Evolutionary conservation across 495 filamentous ascomycete genomes (phyloP).

Genomic region (Penicillium cosmopolitanum): DNA sequence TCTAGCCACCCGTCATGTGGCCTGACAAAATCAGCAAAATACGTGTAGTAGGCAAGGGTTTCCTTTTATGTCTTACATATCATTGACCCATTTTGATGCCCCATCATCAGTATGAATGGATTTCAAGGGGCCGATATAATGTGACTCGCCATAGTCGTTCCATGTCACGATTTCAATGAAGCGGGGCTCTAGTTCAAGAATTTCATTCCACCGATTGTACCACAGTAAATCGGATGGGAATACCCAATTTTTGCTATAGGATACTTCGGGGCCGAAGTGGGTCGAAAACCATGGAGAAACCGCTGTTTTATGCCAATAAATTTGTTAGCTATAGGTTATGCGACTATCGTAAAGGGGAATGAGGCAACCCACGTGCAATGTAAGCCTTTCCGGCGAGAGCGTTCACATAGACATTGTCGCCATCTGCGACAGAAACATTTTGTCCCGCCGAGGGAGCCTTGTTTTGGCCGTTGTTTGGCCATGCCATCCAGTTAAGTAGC

Average conservation of each 20-base stretch:
- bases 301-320: conserved; percentile 21
- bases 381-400: conserved; percentile 57
- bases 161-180: conserved; percentile 65
- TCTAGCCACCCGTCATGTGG: conserved; percentile 46
- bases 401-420: conserved; percentile 51
- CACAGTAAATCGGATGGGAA: conserved; percentile 49
- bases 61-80: conserved; percentile 36
- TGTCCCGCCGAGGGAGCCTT: conserved; percentile 51
- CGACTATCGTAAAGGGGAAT: background rate
- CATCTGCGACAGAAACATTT: conserved; percentile 50
- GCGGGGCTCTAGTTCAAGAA: conserved; percentile 48
- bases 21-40: conserved; percentile 11
- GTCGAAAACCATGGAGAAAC: conserved; percentile 47
- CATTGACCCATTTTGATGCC: conserved; percentile 60
- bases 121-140: conserved; percentile 51
- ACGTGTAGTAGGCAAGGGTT: background rate
- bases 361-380: conserved; percentile 47
- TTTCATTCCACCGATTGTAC: conserved; percentile 56
- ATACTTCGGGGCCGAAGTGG: conserved; percentile 38
- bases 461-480: conserved; percentile 59
- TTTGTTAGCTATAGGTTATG: too few species aligned
- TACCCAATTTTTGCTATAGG: conserved; percentile 58
- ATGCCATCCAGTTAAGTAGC: conserved; percentile 63
- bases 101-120: conserved; percentile 58
- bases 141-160: conserved; percentile 69